Percentiles rank a stretch among this genome's conserved stretches.
These are phyloP conservation scores for Serendipita vermifera DNA, from an alignment of 768 basidiomycete species.

Conservation along the genomic window DNA sequence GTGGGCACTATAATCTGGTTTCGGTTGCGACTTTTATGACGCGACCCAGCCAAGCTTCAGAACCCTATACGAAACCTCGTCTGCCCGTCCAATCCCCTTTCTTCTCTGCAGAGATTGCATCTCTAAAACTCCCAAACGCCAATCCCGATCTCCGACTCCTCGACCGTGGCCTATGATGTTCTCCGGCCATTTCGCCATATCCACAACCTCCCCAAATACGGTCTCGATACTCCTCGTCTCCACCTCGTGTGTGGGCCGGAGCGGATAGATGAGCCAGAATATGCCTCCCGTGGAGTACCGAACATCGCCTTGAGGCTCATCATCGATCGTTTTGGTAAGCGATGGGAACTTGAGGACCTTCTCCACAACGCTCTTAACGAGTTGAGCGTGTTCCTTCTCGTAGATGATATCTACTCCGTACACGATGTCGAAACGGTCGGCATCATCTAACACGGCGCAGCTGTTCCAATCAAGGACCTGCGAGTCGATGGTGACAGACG, in stretches of 20 bases:
- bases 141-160: no score
- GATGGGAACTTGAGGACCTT: conserved; percentile 29
- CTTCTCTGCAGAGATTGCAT: conserved; percentile 36
- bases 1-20: no score
- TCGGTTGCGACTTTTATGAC: no score
- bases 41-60: conserved; percentile 70
- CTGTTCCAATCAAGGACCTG: conserved; percentile 65
- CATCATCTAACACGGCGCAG: conserved; percentile 26
- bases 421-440: conserved; percentile 48
- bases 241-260: conserved; percentile 41
- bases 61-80: conserved; percentile 55
- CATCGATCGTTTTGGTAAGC: not conserved
- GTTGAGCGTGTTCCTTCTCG: conserved; percentile 50
- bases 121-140: conserved; percentile 35
- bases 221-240: conserved; percentile 45
- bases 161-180: conserved; percentile 6
- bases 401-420: conserved; percentile 75
- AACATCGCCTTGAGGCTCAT: not conserved
- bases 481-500: no score
- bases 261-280: conserved; percentile 63
- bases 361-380: conserved; percentile 53
- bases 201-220: conserved; percentile 45
- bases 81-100: conserved; percentile 48
- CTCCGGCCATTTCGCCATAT: conserved; percentile 15
- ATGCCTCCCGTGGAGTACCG: conserved; percentile 34